Conservation (phyloP, 75 land plant species). For the Isoetes taiwanensis region DNA sequence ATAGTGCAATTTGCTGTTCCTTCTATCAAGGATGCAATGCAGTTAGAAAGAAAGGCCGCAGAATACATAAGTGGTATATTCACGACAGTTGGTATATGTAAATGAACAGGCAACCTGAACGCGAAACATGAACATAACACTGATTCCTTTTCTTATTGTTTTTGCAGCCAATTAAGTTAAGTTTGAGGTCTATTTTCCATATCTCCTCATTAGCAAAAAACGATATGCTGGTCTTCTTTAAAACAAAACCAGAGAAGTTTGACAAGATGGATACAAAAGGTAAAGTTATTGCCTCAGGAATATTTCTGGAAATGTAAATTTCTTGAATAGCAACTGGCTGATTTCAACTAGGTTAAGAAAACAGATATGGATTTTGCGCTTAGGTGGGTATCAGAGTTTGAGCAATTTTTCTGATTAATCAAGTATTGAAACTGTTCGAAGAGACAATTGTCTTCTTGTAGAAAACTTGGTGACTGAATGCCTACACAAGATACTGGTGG, state of each 20-base stretch:
- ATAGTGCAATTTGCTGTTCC: constrained; percentile 97
- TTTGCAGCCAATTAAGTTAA: constrained; percentile 91
- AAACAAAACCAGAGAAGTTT: constrained; percentile 73
- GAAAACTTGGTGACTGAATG: constrained; percentile 91
- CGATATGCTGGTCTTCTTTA: constrained; percentile 91
- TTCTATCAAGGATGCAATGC: constrained; percentile 71
- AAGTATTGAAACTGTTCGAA: constrained; percentile 98
- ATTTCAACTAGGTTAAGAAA: no score
- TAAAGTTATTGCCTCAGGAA: constrained; percentile 12
- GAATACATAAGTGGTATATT: constrained; percentile 89
- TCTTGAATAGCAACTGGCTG: no score
- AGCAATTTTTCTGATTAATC: neutral
- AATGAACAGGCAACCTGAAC: no score
- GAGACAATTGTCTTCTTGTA: constrained; percentile 93
- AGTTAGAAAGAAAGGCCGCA: constrained; percentile 85
- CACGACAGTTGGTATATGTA: no score
- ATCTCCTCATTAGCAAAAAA: constrained; percentile 95
- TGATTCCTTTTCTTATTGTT: neutral
- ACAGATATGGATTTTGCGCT: no score
- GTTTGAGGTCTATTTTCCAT: constrained; percentile 96
- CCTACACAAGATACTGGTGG: constrained; percentile 85
- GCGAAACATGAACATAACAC: neutral
- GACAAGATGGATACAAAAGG: constrained; percentile 99
- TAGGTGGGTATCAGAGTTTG: neutral
- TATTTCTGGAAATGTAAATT: no score